Percentiles rank a stretch among this genome's conserved stretches.
Evolutionary conservation across 2,329 filamentous ascomycete species (phyloP).

Genomic region (Aureobasidium lini): DNA sequence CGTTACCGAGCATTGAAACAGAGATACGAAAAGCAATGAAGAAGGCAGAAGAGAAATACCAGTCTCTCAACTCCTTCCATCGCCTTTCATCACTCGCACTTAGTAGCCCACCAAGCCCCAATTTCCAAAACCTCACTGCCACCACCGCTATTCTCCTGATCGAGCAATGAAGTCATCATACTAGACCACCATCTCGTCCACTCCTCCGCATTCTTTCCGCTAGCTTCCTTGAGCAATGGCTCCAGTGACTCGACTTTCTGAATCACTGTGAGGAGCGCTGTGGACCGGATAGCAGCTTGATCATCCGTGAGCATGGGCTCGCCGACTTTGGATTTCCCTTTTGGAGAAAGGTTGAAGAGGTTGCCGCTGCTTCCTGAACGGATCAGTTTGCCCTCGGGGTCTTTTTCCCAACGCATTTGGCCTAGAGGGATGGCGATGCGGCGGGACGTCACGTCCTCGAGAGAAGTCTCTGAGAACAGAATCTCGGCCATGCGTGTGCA

Average conservation of each 20-base stretch:
- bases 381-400: conserved; percentile 30
- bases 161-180: conserved; percentile 77
- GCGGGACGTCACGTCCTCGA: conserved; percentile 62
- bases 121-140: conserved; percentile 77
- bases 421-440: conserved; percentile 81
- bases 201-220: conserved; percentile 81
- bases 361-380: conserved; percentile 18
- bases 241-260: conserved; percentile 82
- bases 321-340: conserved; percentile 18
- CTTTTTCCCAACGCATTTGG: conserved; percentile 71
- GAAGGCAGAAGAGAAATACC: neutral
- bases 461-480: conserved; percentile 72
- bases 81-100: conserved; percentile 23
- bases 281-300: conserved; percentile 67
- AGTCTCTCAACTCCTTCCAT: neutral
- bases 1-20: conserved; percentile 78
- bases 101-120: conserved; percentile 58
- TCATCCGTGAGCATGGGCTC: conserved; percentile 30
- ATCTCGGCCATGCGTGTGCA: conserved; percentile 71
- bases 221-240: conserved; percentile 70
- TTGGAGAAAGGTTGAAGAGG: conserved; percentile 15
- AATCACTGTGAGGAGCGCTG: conserved; percentile 72
- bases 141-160: conserved; percentile 62
- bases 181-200: conserved; percentile 86
- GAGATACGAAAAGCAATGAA: conserved; percentile 49